phyloP scores from a whole-genome alignment of 129 eudicot genomes.

The Escallonia rubra region DNA sequence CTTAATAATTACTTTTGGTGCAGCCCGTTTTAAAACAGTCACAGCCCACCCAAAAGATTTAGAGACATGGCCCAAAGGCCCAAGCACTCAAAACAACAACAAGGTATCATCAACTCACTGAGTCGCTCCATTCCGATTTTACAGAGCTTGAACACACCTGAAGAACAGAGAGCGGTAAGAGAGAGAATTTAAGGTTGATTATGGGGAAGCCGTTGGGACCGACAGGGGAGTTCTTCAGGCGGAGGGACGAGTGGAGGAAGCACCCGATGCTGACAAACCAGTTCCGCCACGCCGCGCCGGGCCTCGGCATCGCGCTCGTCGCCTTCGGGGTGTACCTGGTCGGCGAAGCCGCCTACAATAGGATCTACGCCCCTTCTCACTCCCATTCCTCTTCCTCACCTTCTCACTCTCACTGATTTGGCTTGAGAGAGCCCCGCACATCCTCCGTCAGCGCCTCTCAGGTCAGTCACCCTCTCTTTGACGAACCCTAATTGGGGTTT shows the following conservation, averaged over 20 bases:
- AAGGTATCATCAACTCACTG: too few relatives aligned
- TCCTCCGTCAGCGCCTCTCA: too few relatives aligned
- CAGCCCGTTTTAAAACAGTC: too few relatives aligned
- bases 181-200: not conserved
- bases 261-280: constrained; percentile 84
- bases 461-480: too few relatives aligned
- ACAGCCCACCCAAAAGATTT: too few relatives aligned
- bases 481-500: too few relatives aligned
- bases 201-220: constrained; percentile 81
- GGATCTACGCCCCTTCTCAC: constrained; percentile 56
- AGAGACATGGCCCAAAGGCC: too few relatives aligned
- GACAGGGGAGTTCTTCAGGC: constrained; percentile 91
- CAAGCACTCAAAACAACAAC: too few relatives aligned
- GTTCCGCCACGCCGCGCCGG: constrained; percentile 85
- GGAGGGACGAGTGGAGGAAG: constrained; percentile 91
- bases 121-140: not conserved
- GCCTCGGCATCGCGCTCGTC: constrained; percentile 76
- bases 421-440: too few relatives aligned
- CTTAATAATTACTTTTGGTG: too few relatives aligned
- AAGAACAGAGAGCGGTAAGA: not conserved
- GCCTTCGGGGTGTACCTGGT: constrained; percentile 82
- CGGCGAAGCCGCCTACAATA: constrained; percentile 75
- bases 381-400: constrained; percentile 26
- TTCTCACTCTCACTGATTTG: constrained; percentile 30
- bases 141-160: not conserved